These are phyloP conservation scores for Wickerhamomyces kurtzmanii DNA, from an alignment of 805 yeast genomes.

Conservation along the genomic window DNA sequence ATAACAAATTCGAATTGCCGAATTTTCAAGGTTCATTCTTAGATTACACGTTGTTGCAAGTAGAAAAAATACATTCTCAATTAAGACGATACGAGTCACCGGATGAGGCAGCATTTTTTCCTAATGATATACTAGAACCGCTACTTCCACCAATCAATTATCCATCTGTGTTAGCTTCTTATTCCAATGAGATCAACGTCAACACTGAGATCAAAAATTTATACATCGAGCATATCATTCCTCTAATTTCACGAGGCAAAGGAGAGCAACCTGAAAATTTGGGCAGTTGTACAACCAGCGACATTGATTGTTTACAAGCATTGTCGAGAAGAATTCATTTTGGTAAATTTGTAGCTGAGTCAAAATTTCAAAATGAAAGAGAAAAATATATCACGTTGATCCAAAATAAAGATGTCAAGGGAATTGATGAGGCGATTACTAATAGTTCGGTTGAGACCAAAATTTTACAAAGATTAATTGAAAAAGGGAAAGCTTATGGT, in stretches of 20 bases:
- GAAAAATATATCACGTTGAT: slow-evolving; percentile 60
- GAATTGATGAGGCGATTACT: slow-evolving; percentile 75
- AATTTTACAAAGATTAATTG: slow-evolving; percentile 67
- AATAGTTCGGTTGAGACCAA: slow-evolving; percentile 79
- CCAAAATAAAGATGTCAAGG: slow-evolving; percentile 50
- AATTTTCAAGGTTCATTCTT: slow-evolving; percentile 72
- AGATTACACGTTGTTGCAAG: slow-evolving; percentile 74
- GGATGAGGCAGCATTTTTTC: slow-evolving; percentile 87
- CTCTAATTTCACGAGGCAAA: slow-evolving; percentile 50
- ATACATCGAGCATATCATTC: slow-evolving; percentile 70
- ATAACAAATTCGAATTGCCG: slow-evolving; percentile 48
- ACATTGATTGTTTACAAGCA: slow-evolving; percentile 81
- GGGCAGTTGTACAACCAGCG: slow-evolving; percentile 80
- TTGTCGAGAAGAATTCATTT: slow-evolving; percentile 89
- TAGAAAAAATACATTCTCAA: slow-evolving; percentile 70
- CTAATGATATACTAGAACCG: slow-evolving; percentile 51
- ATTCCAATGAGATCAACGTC: slow-evolving; percentile 66
- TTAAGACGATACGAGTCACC: slow-evolving; percentile 90
- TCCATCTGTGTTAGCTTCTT: slow-evolving; percentile 70
- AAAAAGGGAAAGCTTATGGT: slow-evolving; percentile 82
- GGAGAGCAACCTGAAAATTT: slow-evolving; percentile 79
- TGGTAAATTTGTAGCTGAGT: slow-evolving; percentile 96
- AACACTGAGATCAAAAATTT: slow-evolving; percentile 57
- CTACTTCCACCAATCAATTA: slow-evolving; percentile 71
- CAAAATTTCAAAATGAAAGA: slow-evolving; percentile 68